A percentile compares a stretch with the other conserved stretches of the same genome.
Conservation (phyloP, 164 flowering plant genomes). For the Tetrastigma voinierianum region DNA sequence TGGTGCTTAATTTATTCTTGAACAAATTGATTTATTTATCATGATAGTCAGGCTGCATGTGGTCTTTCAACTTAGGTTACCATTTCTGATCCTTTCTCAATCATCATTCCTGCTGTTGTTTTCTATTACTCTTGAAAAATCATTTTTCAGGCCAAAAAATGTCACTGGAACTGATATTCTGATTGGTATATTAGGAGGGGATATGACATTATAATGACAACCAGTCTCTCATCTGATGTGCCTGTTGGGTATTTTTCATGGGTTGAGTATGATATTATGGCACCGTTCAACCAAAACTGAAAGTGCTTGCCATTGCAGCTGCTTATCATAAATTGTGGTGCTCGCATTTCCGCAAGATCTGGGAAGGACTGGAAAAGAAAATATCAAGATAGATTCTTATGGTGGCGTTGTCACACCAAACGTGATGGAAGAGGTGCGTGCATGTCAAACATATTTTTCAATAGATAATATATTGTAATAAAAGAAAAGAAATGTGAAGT, state of each 20-base stretch:
- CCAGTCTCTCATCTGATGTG: slow-evolving; percentile 99
- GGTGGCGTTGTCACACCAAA: slow-evolving; percentile 91
- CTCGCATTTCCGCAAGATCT: slow-evolving; percentile 82
- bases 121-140: neutral
- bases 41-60: too few relatives aligned
- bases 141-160: neutral
- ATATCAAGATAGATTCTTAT: slow-evolving; percentile 83
- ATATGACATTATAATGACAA: slow-evolving; percentile 77
- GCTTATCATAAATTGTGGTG: slow-evolving; percentile 96
- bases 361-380: slow-evolving; percentile 55
- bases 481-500: too few relatives aligned
- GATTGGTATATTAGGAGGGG: slow-evolving; percentile 59
- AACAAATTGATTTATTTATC: too few relatives aligned
- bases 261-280: slow-evolving; percentile 98
- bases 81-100: too few relatives aligned
- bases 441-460: neutral
- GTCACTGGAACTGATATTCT: neutral
- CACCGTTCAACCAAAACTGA: slow-evolving; percentile 92
- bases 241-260: slow-evolving; percentile 99
- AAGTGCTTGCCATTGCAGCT: slow-evolving; percentile 77
- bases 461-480: too few relatives aligned
- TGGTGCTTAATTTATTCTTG: neutral
- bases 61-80: too few relatives aligned
- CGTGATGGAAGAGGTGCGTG: slow-evolving; percentile 81
- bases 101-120: neutral